Evolutionary conservation across 192 early-diverging fungal species (phyloP).

Genomic region (Backusella circina): DNA sequence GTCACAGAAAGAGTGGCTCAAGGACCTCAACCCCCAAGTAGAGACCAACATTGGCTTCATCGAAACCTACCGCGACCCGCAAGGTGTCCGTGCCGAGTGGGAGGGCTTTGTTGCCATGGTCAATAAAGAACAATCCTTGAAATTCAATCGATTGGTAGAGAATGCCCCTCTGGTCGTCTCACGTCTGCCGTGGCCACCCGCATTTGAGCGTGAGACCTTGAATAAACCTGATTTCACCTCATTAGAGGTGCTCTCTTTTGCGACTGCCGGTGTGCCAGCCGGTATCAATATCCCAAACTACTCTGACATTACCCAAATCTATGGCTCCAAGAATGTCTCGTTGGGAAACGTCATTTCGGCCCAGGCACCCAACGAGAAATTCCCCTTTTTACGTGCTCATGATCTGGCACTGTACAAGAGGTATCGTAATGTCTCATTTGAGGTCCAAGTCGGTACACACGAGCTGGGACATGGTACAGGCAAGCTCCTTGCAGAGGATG

Average conservation of each 20-base stretch:
- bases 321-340: conserved; percentile 63
- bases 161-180: conserved; percentile 42
- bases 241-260: conserved; percentile 54
- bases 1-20: conserved; percentile 51
- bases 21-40: conserved; percentile 49
- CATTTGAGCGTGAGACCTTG: conserved; percentile 47
- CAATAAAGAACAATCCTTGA: conserved; percentile 54
- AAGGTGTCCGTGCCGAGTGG: conserved; percentile 59
- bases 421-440: conserved; percentile 39
- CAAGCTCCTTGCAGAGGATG: conserved; percentile 48
- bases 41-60: conserved; percentile 60
- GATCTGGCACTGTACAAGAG: conserved; percentile 41
- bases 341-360: conserved; percentile 53
- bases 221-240: conserved; percentile 55
- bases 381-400: conserved; percentile 41
- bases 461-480: conserved; percentile 57
- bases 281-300: conserved; percentile 50
- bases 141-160: conserved; percentile 55
- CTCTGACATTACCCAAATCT: conserved; percentile 33
- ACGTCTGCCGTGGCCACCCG: conserved; percentile 47
- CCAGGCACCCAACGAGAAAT: conserved; percentile 39
- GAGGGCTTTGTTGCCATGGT: conserved; percentile 63
- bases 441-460: conserved; percentile 59
- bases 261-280: conserved; percentile 43
- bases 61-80: conserved; percentile 59